Percentiles rank a stretch among this genome's conserved stretches.
phyloP scores from a whole-genome alignment of 169 alveolate species.

The Amoebophrya sp. region DNA sequence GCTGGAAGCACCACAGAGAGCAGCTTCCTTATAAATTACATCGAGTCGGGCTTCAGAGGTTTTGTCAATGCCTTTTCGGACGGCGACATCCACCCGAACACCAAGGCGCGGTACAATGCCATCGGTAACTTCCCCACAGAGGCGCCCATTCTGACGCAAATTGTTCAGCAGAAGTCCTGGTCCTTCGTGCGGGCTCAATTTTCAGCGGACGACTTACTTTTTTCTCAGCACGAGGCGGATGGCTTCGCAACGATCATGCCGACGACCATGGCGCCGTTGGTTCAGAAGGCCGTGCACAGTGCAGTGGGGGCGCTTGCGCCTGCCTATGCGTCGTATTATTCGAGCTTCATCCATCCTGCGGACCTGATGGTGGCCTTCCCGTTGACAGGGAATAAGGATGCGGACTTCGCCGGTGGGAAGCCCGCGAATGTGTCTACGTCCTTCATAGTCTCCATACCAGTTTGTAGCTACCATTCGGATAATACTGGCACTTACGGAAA shows the following conservation, averaged over 20 bases:
- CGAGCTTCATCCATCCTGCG: not conserved
- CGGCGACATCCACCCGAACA: too few species aligned
- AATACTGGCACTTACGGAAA: not conserved
- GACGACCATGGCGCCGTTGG: not conserved
- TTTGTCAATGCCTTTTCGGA: too few species aligned
- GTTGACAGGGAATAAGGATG: not conserved
- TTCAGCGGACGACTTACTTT: not conserved
- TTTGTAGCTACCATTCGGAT: not conserved
- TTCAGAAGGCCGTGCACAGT: not conserved
- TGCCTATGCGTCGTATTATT: not conserved
- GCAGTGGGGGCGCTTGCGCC: not conserved
- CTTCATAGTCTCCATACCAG: not conserved
- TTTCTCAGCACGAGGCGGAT: not conserved
- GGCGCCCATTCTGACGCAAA: too few species aligned
- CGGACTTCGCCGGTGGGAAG: too few species aligned
- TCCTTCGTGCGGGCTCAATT: not conserved
- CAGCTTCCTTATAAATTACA: too few species aligned
- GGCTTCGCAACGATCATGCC: not conserved
- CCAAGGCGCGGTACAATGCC: too few species aligned
- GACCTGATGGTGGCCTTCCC: not conserved
- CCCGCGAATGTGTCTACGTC: too few species aligned
- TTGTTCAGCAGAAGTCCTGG: not conserved
- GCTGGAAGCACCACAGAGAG: too few species aligned
- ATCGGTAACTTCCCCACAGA: too few species aligned
- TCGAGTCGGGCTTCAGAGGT: too few species aligned